A percentile compares a stretch with the other conserved stretches of the same genome.
Evolutionary conservation across 1,139 yeast species (phyloP).

Genomic region (Geotrichum australiense): DNA sequence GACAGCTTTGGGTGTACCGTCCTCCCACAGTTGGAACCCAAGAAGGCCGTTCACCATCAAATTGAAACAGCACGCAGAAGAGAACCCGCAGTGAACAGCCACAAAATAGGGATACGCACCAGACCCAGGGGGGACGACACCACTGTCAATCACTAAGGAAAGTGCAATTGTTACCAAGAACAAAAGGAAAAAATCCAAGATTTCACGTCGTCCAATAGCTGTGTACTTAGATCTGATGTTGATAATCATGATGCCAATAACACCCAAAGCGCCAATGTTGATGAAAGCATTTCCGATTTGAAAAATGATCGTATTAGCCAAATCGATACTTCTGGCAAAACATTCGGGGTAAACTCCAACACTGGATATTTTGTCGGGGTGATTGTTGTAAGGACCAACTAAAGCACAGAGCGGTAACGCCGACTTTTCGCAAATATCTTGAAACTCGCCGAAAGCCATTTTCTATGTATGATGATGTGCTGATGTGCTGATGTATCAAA

Average conservation of each 20-base stretch:
- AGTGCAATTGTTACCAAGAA: conserved; percentile 52
- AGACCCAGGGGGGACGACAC: conserved; percentile 85
- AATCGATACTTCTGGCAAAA: conserved; percentile 76
- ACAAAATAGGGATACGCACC: conserved; percentile 73
- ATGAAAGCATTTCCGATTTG: conserved; percentile 84
- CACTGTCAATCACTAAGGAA: conserved; percentile 78
- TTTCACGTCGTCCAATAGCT: conserved; percentile 87
- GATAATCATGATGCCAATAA: conserved; percentile 63
- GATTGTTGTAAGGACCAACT: conserved; percentile 47
- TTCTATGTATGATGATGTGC: not conserved
- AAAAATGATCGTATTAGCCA: conserved; percentile 87
- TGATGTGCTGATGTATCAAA: too few species aligned
- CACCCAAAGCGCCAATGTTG: conserved; percentile 65
- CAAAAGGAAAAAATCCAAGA: conserved; percentile 64
- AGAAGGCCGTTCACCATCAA: conserved; percentile 68
- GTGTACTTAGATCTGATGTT: conserved; percentile 80
- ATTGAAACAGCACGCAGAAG: conserved; percentile 61
- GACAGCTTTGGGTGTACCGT: conserved; percentile 56
- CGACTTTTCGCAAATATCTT: conserved; percentile 55
- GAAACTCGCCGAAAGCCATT: conserved; percentile 60
- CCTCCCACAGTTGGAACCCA: conserved; percentile 91
- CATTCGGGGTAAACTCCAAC: conserved; percentile 78
- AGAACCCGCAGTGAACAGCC: conserved; percentile 70
- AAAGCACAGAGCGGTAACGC: conserved; percentile 76
- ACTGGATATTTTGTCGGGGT: conserved; percentile 62